Base-by-base conservation (phyloP, 495 filamentous ascomycete genomes). In the Platismatia glauca region DNA sequence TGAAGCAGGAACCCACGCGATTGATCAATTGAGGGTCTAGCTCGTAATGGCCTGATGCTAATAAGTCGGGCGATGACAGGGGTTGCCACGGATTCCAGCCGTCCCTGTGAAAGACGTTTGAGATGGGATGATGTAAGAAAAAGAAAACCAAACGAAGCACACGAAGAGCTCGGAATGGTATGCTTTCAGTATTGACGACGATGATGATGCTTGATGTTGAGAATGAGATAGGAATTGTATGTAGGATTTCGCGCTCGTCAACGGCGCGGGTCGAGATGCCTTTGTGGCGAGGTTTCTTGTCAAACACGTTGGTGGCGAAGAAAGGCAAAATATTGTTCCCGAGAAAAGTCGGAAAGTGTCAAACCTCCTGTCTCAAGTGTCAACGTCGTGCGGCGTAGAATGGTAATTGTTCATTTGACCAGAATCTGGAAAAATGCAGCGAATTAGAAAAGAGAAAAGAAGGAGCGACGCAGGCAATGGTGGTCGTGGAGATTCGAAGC, bases 1-100 rank as follows among this genome's bases (percentile, higher is more conserved):
- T 20, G 35, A 12, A 38, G 55, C 60, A 59, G 64, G 64, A 66
- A 66, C 46, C 55, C 55, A 63, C 27, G 64, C 64, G 64, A 66
- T 63, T 66, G 64, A 59, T 59, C 60, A 63, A 63, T 66, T 57
- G 57, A 58, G 1, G 20, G 29, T 31, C 35, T 43, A 39, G 60
- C 38, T 56, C 56, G 52, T 37, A 62, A 55, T 15, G 29, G 39
- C 31, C 18, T 1, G 31, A 46, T 34, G 29, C 7, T 29, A 46
- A 52, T 61, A 24, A 33, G 34, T 35, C 13, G 9, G 39, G 4
- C 20, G 24, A 31, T 35, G 58, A 31, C 27, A 55, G 29, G 60
- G 38, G 52, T 22, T 55, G 50, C 27, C 50, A 16, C 20, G 16
- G 38, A 46, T 33, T 62, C 12, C 34, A 56, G 41, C 27, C 43